These are phyloP conservation scores for Lachnum nothofagi DNA, from an alignment of 2,329 filamentous ascomycete species.

Conservation along the genomic window DNA sequence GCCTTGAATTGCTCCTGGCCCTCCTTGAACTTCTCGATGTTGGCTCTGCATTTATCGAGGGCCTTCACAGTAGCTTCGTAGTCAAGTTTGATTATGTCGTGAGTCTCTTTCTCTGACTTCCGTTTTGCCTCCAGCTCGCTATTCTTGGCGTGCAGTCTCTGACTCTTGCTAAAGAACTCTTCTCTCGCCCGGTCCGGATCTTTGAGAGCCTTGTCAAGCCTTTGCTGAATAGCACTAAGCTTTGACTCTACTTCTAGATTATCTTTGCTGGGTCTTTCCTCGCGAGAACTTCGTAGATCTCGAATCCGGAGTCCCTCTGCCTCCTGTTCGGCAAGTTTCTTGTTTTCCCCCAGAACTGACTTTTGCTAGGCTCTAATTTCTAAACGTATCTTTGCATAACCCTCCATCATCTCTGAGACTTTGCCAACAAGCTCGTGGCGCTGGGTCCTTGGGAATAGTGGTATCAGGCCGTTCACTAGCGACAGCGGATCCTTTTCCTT, in stretches of 20 bases:
- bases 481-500: no score
- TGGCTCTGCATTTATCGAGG: background rate
- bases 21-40: background rate
- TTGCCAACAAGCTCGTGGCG: background rate
- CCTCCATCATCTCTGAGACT: background rate
- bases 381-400: background rate
- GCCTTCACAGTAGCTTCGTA: background rate
- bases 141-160: background rate
- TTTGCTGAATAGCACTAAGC: background rate
- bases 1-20: background rate
- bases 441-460: background rate
- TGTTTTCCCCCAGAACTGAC: background rate
- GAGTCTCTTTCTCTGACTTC: background rate
- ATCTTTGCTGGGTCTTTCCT: conserved; percentile 2
- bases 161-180: background rate
- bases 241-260: background rate
- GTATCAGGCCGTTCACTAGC: no score
- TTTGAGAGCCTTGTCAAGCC: background rate
- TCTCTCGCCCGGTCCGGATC: background rate
- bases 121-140: background rate
- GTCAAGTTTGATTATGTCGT: conserved; percentile 4
- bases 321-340: conserved; percentile 2
- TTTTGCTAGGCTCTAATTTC: background rate
- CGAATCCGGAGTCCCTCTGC: background rate
- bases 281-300: background rate